phyloP scores from a whole-genome alignment of 441 rosid genomes.

The Pelargonium myrrhifolium region DNA sequence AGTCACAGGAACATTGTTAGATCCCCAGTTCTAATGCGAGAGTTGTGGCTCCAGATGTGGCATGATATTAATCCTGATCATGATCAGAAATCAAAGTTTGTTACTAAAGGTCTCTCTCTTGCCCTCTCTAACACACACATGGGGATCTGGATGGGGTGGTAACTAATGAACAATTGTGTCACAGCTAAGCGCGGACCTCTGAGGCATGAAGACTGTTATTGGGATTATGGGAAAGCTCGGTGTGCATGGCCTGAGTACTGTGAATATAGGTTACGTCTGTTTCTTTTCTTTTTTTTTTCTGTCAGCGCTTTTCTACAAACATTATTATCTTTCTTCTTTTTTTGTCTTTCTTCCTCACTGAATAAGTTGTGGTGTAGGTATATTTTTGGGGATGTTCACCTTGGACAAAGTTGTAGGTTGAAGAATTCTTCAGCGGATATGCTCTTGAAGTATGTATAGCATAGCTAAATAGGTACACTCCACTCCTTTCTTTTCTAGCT shows the following conservation, averaged over 20 bases:
- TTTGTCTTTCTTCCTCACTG: not conserved
- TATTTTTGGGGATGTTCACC: slow-evolving; percentile 84
- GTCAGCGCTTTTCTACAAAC: not conserved
- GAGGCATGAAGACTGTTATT: slow-evolving; percentile 85
- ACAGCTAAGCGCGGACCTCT: slow-evolving; percentile 82
- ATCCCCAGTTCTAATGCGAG: slow-evolving; percentile 86
- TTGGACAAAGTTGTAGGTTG: slow-evolving; percentile 97
- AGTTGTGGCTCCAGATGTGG: slow-evolving; percentile 99
- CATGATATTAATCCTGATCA: slow-evolving; percentile 62
- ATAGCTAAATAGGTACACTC: slow-evolving; percentile 29
- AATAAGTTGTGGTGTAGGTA: slow-evolving; percentile 45
- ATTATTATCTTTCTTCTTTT: not conserved
- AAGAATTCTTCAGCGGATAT: slow-evolving; percentile 59
- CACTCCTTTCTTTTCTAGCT: slow-evolving; percentile 16
- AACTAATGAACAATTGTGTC: slow-evolving; percentile 1
- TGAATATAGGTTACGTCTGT: slow-evolving; percentile 69
- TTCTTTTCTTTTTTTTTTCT: slow-evolving; percentile 15
- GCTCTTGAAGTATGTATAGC: slow-evolving; percentile 63
- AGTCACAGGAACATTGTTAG: slow-evolving; percentile 93
- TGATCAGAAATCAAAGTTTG: slow-evolving; percentile 50
- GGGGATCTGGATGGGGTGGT: not conserved
- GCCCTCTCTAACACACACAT: not conserved
- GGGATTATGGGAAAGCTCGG: slow-evolving; percentile 97
- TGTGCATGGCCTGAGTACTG: slow-evolving; percentile 95
- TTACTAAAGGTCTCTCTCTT: slow-evolving; percentile 61